phyloP scores from a whole-genome alignment of 2,329 filamentous ascomycete species.

The Pseudogymnoascus sp. region DNA sequence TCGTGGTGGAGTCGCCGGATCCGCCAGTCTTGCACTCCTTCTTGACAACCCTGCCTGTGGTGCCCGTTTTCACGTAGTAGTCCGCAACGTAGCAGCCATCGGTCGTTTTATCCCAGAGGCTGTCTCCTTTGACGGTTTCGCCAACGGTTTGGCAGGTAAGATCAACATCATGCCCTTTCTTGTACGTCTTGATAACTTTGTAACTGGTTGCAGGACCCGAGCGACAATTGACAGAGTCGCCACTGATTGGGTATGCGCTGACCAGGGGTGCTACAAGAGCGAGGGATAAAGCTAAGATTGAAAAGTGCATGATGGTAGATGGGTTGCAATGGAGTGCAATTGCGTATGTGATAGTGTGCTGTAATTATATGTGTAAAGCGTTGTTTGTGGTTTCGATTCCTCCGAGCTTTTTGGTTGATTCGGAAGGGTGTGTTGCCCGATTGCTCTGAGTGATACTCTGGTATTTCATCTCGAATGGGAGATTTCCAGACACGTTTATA shows the following conservation, averaged over 20 bases:
- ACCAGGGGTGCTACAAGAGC: neutral
- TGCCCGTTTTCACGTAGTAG: conserved; percentile 14
- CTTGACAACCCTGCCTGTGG: neutral
- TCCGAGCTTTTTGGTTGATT: neutral
- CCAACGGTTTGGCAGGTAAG: conserved; percentile 12
- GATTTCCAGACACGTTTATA: neutral
- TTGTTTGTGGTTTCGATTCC: neutral
- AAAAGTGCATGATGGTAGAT: neutral
- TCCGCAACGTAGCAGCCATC: conserved; percentile 13
- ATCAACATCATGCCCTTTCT: conserved; percentile 9
- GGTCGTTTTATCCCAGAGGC: conserved; percentile 14
- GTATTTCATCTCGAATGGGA: neutral
- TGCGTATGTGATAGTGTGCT: neutral
- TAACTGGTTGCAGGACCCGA: conserved; percentile 4
- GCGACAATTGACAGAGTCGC: conserved; percentile 1
- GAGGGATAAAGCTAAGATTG: neutral
- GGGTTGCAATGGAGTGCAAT: neutral
- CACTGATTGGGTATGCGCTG: conserved; percentile 8
- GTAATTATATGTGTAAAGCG: neutral
- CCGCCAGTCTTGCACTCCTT: neutral
- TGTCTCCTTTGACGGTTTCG: conserved; percentile 9
- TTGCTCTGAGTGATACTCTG: neutral
- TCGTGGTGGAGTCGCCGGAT: neutral
- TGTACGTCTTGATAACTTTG: conserved; percentile 11
- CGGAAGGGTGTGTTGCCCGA: neutral